phyloP scores from a whole-genome alignment of 2,329 filamentous ascomycete species.

The Botrytis deweyae region DNA sequence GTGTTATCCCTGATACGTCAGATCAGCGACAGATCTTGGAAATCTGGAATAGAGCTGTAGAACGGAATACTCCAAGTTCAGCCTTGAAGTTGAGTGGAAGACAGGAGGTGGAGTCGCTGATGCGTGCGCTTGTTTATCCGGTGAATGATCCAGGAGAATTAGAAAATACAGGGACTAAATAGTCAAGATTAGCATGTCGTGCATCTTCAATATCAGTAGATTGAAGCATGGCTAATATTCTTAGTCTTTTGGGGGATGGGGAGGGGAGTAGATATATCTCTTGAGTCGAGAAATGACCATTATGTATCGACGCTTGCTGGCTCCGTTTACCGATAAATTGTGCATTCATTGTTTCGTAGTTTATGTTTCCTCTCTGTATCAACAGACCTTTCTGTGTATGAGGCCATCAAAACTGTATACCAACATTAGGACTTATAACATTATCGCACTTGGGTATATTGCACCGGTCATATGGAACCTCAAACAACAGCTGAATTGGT shows the following conservation, averaged over 20 bases:
- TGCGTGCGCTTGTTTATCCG: not conserved
- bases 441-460: no score
- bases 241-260: not conserved
- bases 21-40: not conserved
- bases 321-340: not conserved
- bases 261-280: not conserved
- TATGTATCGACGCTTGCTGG: no score
- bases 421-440: no score
- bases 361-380: not conserved
- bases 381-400: not conserved
- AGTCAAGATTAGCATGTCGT: no score
- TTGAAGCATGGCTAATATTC: not conserved
- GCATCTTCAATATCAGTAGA: not conserved
- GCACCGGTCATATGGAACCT: no score
- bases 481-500: no score
- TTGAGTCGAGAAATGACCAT: not conserved
- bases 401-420: no score
- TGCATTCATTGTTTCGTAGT: not conserved
- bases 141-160: no score
- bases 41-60: not conserved
- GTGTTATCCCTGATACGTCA: not conserved
- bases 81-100: not conserved
- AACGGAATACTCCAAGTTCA: not conserved
- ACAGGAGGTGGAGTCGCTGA: constrained; percentile 11
- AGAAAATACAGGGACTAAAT: no score